Evolutionary conservation across 441 rosid species (phyloP), one percentile per base, ranked within the genome.

Genomic region (Pelargonium australe): DNA sequence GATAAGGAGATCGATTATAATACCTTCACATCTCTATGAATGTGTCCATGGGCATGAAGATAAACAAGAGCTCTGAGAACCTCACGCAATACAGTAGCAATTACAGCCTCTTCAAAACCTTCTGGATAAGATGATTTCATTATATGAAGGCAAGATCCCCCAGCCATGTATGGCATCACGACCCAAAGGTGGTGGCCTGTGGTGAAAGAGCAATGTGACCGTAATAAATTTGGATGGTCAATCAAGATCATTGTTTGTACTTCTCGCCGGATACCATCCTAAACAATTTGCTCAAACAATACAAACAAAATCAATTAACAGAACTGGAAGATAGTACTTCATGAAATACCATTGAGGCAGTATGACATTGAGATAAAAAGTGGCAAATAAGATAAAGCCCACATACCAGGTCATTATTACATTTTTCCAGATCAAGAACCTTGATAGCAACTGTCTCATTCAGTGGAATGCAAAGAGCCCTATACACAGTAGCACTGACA

Each of bases 161-260:
- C 96, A 47, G 91, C 87, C 99, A 95, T 95, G 86, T 89, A 95
- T 19, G 98, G 98, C 99, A 95, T 95, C 81, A 95, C 99, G 75
- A 90, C 96, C 97, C 99, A 95, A 67, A 95, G 98, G 81, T 76
- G 78, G 73, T 87, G 89, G 70, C 91, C 95, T 40, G 92, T 34
- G 62, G 92, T 88, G 75, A 95, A 95, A 68, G 99, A 95, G 80
- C 99, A 92, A 82, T 95, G 87, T n/a, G 99, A 96, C 79, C 79
- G 84, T 77, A 95, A 82, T 73, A 92, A 58, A 85, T 92, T 95
- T 23, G 99, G 89, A 84, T 95, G 99, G 75, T 86, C 83, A 79
- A 82, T 95, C 87, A 92, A 84, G 81, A 73, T 89, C 99, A 95
- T 92, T 57, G 95, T 92, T 71, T 92, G 98, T 64, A 87, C 99